Conservation (phyloP, 371 early-diverging fungal genomes). For the Zychaea mexicana region DNA sequence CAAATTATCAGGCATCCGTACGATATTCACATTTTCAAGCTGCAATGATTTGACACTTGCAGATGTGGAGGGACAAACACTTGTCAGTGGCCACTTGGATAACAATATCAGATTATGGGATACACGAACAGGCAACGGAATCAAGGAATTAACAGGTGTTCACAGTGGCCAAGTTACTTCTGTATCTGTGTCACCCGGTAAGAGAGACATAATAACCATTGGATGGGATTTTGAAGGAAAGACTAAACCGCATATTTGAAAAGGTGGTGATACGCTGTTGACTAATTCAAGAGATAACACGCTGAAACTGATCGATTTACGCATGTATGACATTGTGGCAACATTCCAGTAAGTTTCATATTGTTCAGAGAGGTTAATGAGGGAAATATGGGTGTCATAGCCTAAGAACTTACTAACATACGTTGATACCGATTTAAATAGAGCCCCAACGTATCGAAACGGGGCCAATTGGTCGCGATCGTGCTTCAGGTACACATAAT, state of each 20-base stretch:
- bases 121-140: constrained; percentile 75
- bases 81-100: constrained; percentile 92
- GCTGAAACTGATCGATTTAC: constrained; percentile 79
- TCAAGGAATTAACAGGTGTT: constrained; percentile 81
- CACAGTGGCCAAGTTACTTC: constrained; percentile 91
- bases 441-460: constrained; percentile 77
- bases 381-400: too few species aligned
- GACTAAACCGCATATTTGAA: too few species aligned
- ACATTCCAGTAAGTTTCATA: constrained; percentile 68
- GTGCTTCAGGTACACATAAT: constrained; percentile 65
- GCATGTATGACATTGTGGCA: constrained; percentile 74
- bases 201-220: too few species aligned
- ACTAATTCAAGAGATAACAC: constrained; percentile 95
- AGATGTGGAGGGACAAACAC: constrained; percentile 74
- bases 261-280: constrained; percentile 74
- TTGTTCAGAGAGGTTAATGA: too few species aligned
- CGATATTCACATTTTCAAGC: constrained; percentile 92
- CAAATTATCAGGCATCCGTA: constrained; percentile 77
- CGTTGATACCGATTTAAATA: constrained; percentile 29
- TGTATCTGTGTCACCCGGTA: constrained; percentile 72
- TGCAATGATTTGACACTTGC: constrained; percentile 90
- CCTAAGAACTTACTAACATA: too few species aligned
- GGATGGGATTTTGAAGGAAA: too few species aligned
- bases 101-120: constrained; percentile 93
- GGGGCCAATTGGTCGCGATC: constrained; percentile 90